Percentiles rank a stretch among this genome's conserved stretches.
phyloP scores from a whole-genome alignment of 2,329 filamentous ascomycete genomes.

The Penicillium sp. region DNA sequence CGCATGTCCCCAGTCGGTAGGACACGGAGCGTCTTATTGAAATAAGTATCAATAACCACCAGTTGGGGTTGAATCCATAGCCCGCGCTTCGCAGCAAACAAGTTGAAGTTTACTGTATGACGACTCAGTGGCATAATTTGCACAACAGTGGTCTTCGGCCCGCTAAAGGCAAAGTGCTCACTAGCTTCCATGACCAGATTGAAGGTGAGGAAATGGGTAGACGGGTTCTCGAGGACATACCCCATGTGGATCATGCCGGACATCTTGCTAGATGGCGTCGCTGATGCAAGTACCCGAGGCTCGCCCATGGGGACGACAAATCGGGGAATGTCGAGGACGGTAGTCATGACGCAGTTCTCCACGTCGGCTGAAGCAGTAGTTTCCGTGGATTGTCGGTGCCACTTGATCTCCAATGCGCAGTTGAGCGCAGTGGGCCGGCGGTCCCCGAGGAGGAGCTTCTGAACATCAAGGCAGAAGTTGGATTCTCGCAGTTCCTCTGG shows the following conservation, averaged over 20 bases:
- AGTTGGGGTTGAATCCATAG: conserved; percentile 69
- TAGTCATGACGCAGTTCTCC: conserved; percentile 54
- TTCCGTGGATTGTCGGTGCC: conserved; percentile 58
- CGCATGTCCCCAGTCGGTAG: conserved; percentile 69
- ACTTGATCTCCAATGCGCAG: conserved; percentile 69
- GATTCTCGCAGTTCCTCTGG: conserved; percentile 69
- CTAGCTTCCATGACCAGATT: conserved; percentile 87
- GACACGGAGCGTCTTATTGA: conserved; percentile 82
- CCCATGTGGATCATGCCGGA: conserved; percentile 47
- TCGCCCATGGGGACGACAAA: conserved; percentile 78
- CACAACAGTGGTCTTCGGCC: conserved; percentile 73
- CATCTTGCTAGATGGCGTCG: conserved; percentile 33
- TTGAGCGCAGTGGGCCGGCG: conserved; percentile 71
- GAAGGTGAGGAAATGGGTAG: conserved; percentile 91
- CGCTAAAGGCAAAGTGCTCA: conserved; percentile 89
- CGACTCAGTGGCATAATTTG: conserved; percentile 80
- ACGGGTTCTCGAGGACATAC: conserved; percentile 87
- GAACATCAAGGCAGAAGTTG: conserved; percentile 68
- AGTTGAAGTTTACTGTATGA: conserved; percentile 65
- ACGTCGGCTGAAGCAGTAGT: conserved; percentile 24
- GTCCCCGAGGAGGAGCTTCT: conserved; percentile 78
- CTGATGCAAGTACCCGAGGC: conserved; percentile 69
- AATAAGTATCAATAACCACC: conserved; percentile 82
- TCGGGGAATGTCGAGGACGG: conserved; percentile 70
- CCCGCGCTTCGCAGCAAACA: conserved; percentile 63